Conservation (phyloP, 768 basidiomycete species). For the Clitopilus passeckerianus region DNA sequence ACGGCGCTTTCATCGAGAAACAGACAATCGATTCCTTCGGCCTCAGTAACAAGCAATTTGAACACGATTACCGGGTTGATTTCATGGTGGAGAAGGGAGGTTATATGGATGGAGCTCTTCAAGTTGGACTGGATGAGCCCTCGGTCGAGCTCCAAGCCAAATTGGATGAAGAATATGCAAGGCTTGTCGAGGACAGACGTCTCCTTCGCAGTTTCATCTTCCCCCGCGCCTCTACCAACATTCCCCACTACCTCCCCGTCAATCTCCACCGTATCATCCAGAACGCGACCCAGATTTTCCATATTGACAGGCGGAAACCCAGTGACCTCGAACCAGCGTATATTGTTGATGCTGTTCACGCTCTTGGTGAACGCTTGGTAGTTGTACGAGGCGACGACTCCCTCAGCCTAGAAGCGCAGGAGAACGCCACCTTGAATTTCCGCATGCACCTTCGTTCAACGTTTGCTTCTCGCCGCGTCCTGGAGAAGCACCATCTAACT, state of each 20-base stretch:
- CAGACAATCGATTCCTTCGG: slow-evolving; percentile 90
- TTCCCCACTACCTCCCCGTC: slow-evolving; percentile 87
- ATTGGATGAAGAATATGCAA: slow-evolving; percentile 65
- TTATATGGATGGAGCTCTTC: slow-evolving; percentile 75
- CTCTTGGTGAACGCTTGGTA: slow-evolving; percentile 70
- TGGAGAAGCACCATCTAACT: slow-evolving; percentile 86
- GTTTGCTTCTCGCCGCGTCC: slow-evolving; percentile 79
- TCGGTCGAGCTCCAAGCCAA: slow-evolving; percentile 79
- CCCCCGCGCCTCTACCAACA: slow-evolving; percentile 63
- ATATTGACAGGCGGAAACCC: slow-evolving; percentile 90
- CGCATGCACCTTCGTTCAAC: slow-evolving; percentile 89
- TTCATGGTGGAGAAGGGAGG: slow-evolving; percentile 67
- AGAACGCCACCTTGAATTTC: slow-evolving; percentile 89
- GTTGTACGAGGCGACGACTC: slow-evolving; percentile 85
- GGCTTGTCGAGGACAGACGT: slow-evolving; percentile 71
- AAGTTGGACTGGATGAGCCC: slow-evolving; percentile 83
- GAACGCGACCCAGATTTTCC: slow-evolving; percentile 95
- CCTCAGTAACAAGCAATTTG: slow-evolving; percentile 77
- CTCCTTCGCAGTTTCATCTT: slow-evolving; percentile 82
- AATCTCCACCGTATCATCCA: slow-evolving; percentile 94
- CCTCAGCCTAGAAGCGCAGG: slow-evolving; percentile 73
- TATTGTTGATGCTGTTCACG: slow-evolving; percentile 75
- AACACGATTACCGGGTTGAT: slow-evolving; percentile 92
- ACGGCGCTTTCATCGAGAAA: slow-evolving; percentile 95
- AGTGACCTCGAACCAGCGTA: slow-evolving; percentile 88